These are phyloP conservation scores for Monosporascus sp. DNA, from an alignment of 2,329 filamentous ascomycete species.

Conservation along the genomic window DNA sequence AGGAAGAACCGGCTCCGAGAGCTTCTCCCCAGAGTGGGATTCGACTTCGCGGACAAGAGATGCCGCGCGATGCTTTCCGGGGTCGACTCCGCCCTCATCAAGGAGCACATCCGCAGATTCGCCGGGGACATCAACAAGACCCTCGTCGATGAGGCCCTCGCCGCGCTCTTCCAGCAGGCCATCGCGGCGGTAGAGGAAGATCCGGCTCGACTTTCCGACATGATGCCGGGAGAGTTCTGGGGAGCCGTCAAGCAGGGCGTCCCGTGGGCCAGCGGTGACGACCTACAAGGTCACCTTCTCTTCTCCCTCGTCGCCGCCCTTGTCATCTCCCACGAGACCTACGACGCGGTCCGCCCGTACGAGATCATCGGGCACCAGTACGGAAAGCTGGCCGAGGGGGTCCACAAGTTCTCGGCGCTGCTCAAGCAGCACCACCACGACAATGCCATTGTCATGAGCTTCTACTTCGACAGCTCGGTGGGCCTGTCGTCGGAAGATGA, in stretches of 20 bases:
- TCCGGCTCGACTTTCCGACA: neutral
- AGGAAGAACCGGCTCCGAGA: neutral
- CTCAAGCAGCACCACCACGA: conserved; percentile 3
- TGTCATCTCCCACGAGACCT: conserved; percentile 1
- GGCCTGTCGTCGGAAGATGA: neutral
- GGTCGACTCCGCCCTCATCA: neutral
- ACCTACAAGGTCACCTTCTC: neutral
- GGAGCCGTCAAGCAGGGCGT: conserved; percentile 1
- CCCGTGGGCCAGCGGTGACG: neutral
- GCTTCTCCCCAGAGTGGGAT: conserved; percentile 1
- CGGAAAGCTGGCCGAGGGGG: neutral
- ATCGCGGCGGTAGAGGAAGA: neutral
- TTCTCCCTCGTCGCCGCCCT: conserved; percentile 3
- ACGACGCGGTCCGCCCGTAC: conserved; percentile 1
- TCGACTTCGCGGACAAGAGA: conserved; percentile 1
- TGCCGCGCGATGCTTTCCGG: neutral
- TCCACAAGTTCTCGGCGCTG: conserved; percentile 1
- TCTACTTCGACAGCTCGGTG: neutral
- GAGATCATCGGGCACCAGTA: conserved; percentile 4
- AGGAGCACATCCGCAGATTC: conserved; percentile 1
- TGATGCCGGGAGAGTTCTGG: conserved; percentile 4
- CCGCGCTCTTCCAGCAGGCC: conserved; percentile 1
- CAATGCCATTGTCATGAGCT: conserved; percentile 2
- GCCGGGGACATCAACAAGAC: conserved; percentile 1
- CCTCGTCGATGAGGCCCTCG: conserved; percentile 2